Percentiles rank a stretch among this genome's conserved stretches.
Evolutionary conservation across 345 rosid genomes (phyloP).

Genomic region (Litchi chinensis): DNA sequence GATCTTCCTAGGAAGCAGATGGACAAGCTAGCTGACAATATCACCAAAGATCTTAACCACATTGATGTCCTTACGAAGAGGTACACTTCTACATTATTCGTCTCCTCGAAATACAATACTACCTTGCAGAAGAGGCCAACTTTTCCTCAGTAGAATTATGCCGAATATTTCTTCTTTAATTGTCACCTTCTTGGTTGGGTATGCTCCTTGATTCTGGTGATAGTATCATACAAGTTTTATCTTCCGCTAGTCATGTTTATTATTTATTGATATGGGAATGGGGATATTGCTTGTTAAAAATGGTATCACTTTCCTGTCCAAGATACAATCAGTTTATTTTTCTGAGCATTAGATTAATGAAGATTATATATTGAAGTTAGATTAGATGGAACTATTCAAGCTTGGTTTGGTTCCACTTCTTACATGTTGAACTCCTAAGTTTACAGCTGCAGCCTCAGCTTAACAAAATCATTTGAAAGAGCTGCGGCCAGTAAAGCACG

Average conservation of each 20-base stretch:
- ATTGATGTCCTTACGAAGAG: conserved; percentile 92
- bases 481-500: conserved; percentile 90
- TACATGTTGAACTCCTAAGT: conserved; percentile 28
- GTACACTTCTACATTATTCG: conserved; percentile 34
- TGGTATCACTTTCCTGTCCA: not conserved
- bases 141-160: conserved; percentile 7
- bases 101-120: not conserved
- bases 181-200: not conserved
- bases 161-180: not conserved
- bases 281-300: not conserved
- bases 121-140: not conserved
- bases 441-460: conserved; percentile 89
- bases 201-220: not conserved
- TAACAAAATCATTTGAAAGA: conserved; percentile 87
- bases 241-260: not conserved
- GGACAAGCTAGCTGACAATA: conserved; percentile 75
- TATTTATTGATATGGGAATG: not conserved
- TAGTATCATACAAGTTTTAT: not conserved
- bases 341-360: conserved; percentile 13
- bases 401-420: conserved; percentile 16
- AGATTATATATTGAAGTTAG: not conserved
- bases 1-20: conserved; percentile 97
- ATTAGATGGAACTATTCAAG: conserved; percentile 5
- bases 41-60: conserved; percentile 77
- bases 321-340: not conserved